Conservation (phyloP, 331 rosid genomes). For the Dryas integrifolia region DNA sequence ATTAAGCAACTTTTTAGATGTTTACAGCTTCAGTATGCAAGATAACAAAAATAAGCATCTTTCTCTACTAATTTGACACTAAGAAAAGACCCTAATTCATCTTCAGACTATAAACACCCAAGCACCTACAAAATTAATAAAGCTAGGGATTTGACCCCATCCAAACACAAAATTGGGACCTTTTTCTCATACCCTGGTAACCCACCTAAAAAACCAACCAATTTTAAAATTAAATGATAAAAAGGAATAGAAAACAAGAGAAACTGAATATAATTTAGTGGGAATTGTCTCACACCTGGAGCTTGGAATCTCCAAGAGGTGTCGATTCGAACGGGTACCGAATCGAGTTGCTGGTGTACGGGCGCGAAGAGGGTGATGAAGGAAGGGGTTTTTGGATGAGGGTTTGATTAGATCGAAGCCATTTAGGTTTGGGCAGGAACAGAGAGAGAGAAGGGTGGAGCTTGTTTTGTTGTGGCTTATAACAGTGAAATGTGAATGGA, state of each 20-base stretch:
- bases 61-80: background rate
- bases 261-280: background rate
- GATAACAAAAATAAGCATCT: background rate
- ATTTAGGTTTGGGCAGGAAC: slow-evolving; percentile 1
- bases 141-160: slow-evolving; percentile 22
- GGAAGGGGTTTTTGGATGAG: slow-evolving; percentile 3
- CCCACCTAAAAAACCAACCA: background rate
- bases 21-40: background rate
- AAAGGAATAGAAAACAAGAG: background rate
- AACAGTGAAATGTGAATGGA: background rate
- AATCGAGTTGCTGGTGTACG: slow-evolving; percentile 2
- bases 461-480: background rate
- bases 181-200: slow-evolving; percentile 2
- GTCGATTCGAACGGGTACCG: slow-evolving; percentile 7
- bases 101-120: slow-evolving; percentile 5
- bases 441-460: background rate
- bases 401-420: slow-evolving; percentile 33
- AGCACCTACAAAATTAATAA: background rate
- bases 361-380: background rate
- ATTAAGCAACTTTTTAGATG: background rate
- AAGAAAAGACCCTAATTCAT: slow-evolving; percentile 18
- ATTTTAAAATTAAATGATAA: background rate
- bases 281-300: slow-evolving; percentile 31
- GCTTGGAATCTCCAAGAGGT: background rate
- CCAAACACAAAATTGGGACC: slow-evolving; percentile 20